Base-by-base conservation (phyloP, 2,329 filamentous ascomycete species). In the Didymella arachidicola region DNA sequence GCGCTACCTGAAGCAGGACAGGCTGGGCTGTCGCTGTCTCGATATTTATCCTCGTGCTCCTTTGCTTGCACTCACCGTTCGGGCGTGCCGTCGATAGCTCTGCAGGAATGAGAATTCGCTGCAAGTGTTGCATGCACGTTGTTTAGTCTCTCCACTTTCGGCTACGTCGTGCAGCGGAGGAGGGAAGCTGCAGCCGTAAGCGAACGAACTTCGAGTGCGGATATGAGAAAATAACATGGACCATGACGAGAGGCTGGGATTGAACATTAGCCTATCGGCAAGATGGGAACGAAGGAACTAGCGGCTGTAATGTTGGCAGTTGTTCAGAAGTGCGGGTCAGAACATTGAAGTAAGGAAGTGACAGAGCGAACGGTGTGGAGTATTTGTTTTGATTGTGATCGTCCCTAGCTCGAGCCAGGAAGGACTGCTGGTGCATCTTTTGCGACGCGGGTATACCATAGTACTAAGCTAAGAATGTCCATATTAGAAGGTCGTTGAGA, bases 401-500 rank as follows among this genome's bases (percentile, higher is more conserved):
- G 41, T 54, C 42, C 49, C 38, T 53, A 38, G 29, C 49, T 53
- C 44, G 48, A 43, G 42, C 49, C 25, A 53, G 44, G 27, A 49
- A 52, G 27, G 25, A 50, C 16, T n/a, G 32, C n/a, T 10, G 16
- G 25, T 53, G 56, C 56, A 46, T 59, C 45, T 34, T 32, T 32
- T 29, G 34, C 34, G 51, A 53, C n/a, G 50, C 45, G 56, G 56
- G 57, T 56, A 60, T 60, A 60, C 57, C 57, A 36, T 45, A 48
- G 52, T 60, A 19, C 36, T 60, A 48, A 30, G 57, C 51, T 60
- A 60, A 52, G 36, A 48, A 60, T 56, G 30, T 60, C 18, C 29
- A 52, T 48, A 60, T 48, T 55, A 51, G 29, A n/a, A 43, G 43
- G 57, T 22, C 52, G 47, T 60, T 30, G 16, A 32, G 16, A 32